Percentiles rank a stretch among this genome's conserved stretches.
Evolutionary conservation across 2,329 filamentous ascomycete species (phyloP).

Genomic region (Talaromyces sp.): DNA sequence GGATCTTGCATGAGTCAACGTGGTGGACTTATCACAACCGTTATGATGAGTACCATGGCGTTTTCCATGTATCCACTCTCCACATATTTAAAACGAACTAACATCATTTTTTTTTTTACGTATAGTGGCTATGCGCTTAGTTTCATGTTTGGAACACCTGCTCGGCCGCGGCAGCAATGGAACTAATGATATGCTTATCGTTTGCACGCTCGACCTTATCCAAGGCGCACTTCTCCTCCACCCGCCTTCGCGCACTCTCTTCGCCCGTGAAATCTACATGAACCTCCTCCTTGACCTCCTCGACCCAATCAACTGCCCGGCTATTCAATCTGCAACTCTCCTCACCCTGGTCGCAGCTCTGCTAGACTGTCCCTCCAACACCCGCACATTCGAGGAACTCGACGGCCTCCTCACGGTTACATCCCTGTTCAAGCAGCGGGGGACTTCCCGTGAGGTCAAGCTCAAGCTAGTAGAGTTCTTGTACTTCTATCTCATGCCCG

Average conservation of each 20-base stretch:
- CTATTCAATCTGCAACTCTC: constrained; percentile 86
- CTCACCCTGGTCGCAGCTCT: constrained; percentile 88
- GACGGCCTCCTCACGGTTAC: constrained; percentile 91
- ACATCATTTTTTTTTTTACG: constrained; percentile 3
- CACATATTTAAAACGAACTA: background rate
- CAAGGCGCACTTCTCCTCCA: constrained; percentile 88
- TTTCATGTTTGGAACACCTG: constrained; percentile 82
- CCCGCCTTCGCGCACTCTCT: constrained; percentile 83
- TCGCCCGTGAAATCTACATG: constrained; percentile 90
- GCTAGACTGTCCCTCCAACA: constrained; percentile 83
- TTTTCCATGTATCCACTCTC: background rate
- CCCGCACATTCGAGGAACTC: constrained; percentile 85
- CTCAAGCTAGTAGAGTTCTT: constrained; percentile 95
- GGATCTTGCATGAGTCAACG: background rate
- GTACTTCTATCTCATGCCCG: constrained; percentile 98
- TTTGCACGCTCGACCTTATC: constrained; percentile 83
- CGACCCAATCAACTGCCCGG: constrained; percentile 86
- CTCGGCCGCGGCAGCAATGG: constrained; percentile 80
- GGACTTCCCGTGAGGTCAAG: constrained; percentile 85
- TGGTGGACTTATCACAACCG: background rate
- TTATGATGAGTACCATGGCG: background rate
- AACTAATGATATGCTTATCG: constrained; percentile 83
- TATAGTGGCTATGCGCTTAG: constrained; percentile 76
- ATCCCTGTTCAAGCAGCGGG: constrained; percentile 85
- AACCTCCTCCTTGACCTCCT: constrained; percentile 94